Evolutionary conservation across 2,329 filamentous ascomycete genomes (phyloP), one percentile per base, ranked within the genome.

Genomic region (Annulohypoxylon truncatum): DNA sequence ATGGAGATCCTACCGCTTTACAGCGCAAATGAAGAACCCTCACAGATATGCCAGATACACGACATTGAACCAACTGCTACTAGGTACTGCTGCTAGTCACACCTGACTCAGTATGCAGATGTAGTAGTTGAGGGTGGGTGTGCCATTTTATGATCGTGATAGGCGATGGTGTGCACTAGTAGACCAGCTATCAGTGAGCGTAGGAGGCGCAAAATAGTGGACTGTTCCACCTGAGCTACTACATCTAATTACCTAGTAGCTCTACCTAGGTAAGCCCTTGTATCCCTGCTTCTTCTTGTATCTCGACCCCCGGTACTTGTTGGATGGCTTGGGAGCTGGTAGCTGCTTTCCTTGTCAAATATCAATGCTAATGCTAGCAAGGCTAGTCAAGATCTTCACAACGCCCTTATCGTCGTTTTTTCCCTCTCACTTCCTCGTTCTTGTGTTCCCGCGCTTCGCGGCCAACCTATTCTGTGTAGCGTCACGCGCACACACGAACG

Each of bases 121-220:
- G 35, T 29, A 51, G 42, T 46, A 28, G 6, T 47, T 57, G 31
- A 61, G 31, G 44, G 44, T 58, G 51, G 55, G 57, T 66, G 59
- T 64, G 56, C 64, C 56, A 67, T 66, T 66, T 69, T 31, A 42
- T 22, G 42, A 59, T 56, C 47, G 57, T 66, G 60, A 67, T 69
- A 64, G 68, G 57, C 62, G 60, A 67, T 69, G 66, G 68, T 69
- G 68, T 68, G 67, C 53, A 63, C 65, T 38, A 59, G 42, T 48
- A 26, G 52, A 33, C 64, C 61, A 38, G 54, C 55, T 53, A 57
- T 40, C 12, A n/a, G 28, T 26, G 13, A n/a, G 28, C 40, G 20
- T 15, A 15, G 31, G 28, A 35, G 53, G 26, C 46, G 50, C 55
- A 22, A 48, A 52, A 40, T 52, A 64, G 54, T 59, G 51, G 59